Evolutionary conservation across 2,329 filamentous ascomycete species (phyloP), one percentile per base, ranked within the genome.

Genomic region (Cercospora janseana): DNA sequence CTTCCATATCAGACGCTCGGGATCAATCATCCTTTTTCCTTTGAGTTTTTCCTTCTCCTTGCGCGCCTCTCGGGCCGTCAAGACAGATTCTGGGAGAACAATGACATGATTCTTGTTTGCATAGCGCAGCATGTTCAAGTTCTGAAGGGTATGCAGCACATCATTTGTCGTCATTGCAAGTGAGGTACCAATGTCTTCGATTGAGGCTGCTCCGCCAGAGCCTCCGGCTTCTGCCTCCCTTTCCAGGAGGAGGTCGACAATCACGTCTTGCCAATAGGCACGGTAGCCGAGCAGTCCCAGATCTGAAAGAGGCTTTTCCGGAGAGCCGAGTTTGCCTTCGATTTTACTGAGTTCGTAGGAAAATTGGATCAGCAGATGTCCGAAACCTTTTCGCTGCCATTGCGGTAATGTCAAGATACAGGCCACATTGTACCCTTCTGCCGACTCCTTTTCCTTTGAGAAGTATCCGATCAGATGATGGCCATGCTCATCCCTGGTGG

Each of bases 381-480:
- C 93, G 63, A 93, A 96, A 0, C 93, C 93, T 66, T 94, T 93
- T 18, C 93, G 83, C 70, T 98, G 93, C 62, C 94, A 97, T 67
- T 98, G 94, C 0, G 93, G 93, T 3, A 98, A 77, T 0, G 93
- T 98, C 52, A 98, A 76, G 67, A 98, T 98, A 79, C 94, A 98
- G 4, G 93, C 94, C 24, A 98, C 86, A 66, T 98, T 98, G 79
- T 97, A 98, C 23, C 88, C 89, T 63, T 98, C 94, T 0, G 90
- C 90, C 29, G 87, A 92, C 70, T 98, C 93, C 62, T 98, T 98
- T 70, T 98, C 93, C 68, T 98, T 98, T 49, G 88, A 95, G 70
- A 98, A 98, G 67, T 96, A 98, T n/a, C 93, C 93, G n/a, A 98
- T 88, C 42, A 98, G 80, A 65, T 97, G 93, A 63, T 87, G 93